Evolutionary conservation across 1,284 basidiomycete genomes (phyloP).

Genomic region (Phenoliferia sp.): DNA sequence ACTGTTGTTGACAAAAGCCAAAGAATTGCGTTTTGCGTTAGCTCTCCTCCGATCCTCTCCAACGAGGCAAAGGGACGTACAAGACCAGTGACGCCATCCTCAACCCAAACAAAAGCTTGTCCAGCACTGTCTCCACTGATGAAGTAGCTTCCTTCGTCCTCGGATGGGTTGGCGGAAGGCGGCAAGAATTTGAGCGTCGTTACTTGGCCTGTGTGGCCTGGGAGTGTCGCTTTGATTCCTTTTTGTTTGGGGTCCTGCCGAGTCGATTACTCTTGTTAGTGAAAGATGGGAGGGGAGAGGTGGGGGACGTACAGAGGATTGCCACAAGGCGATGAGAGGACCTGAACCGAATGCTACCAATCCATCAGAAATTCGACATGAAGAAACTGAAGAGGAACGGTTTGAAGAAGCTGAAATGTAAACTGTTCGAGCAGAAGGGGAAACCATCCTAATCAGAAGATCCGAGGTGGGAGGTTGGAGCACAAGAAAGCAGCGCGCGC

Average conservation of each 20-base stretch:
- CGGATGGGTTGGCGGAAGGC: not conserved
- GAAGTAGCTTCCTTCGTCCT: slow-evolving; percentile 40
- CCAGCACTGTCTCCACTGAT: slow-evolving; percentile 72
- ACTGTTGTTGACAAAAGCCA: slow-evolving; percentile 37
- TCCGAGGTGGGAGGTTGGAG: not conserved
- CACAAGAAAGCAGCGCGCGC: not conserved
- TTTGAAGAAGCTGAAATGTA: slow-evolving; percentile 78
- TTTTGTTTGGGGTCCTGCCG: slow-evolving; percentile 50
- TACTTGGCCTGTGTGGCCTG: slow-evolving; percentile 67
- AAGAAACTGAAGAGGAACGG: slow-evolving; percentile 62
- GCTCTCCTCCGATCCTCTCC: slow-evolving; percentile 48
- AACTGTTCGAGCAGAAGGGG: not conserved
- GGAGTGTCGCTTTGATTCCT: slow-evolving; percentile 64
- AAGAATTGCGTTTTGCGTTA: slow-evolving; percentile 64
- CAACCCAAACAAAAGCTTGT: slow-evolving; percentile 45
- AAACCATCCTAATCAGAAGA: not conserved
- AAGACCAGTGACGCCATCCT: slow-evolving; percentile 20
- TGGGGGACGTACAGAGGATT: slow-evolving; percentile 51
- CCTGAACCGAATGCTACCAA: slow-evolving; percentile 72
- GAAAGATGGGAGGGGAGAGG: not conserved
- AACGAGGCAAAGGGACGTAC: slow-evolving; percentile 54
- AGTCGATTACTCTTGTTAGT: not conserved
- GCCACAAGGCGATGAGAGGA: slow-evolving; percentile 73
- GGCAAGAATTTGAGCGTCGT: slow-evolving; percentile 65
- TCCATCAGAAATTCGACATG: slow-evolving; percentile 51